Percentiles rank a stretch among this genome's conserved stretches.
Conservation (phyloP, 768 basidiomycete genomes). For the Rhizopogon rudus region DNA sequence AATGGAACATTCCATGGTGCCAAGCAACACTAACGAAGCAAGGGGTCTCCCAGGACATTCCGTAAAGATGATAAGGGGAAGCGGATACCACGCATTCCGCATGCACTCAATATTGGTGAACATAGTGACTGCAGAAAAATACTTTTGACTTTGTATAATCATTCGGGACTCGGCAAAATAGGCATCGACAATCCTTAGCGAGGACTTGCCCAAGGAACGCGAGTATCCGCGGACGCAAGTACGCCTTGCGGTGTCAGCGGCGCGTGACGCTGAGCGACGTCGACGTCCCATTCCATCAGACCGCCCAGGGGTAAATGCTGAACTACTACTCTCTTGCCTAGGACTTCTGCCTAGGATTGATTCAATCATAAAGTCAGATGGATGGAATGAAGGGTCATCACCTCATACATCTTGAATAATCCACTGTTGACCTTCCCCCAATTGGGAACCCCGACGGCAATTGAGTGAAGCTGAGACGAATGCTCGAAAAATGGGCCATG, state of each 20-base stretch:
- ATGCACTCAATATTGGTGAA: neutral
- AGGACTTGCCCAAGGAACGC: conserved; percentile 12
- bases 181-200: neutral
- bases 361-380: conserved; percentile 3
- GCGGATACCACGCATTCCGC: neutral
- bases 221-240: neutral
- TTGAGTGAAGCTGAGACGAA: conserved; percentile 83
- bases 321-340: conserved; percentile 93
- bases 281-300: conserved; percentile 59
- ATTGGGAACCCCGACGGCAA: conserved; percentile 81
- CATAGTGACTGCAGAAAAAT: neutral
- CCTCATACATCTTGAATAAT: conserved; percentile 94
- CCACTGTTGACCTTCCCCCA: conserved; percentile 92
- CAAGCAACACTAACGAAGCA: neutral
- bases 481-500: conserved; percentile 88
- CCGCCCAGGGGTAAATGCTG: conserved; percentile 90
- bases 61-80: neutral
- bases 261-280: conserved; percentile 1
- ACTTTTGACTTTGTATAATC: neutral
- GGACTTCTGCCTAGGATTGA: conserved; percentile 68
- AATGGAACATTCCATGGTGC: neutral
- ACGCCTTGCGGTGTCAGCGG: neutral
- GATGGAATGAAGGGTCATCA: conserved; percentile 25
- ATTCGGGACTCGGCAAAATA: neutral
- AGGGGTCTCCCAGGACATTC: neutral